phyloP scores from a whole-genome alignment of 768 basidiomycete species.

The Tylopilus balloui region DNA sequence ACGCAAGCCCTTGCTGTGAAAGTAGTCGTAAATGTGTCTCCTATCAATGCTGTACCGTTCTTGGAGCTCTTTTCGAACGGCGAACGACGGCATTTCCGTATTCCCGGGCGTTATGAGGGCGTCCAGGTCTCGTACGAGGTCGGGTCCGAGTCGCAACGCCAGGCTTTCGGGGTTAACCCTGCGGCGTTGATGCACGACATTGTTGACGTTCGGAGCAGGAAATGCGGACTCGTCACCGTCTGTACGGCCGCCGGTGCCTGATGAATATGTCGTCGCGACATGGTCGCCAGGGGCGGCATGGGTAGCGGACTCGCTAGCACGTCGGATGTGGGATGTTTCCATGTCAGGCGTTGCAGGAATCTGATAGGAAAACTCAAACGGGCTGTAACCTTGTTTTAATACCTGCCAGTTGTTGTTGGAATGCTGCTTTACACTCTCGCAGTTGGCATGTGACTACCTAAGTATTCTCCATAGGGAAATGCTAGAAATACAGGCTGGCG shows the following conservation, averaged over 20 bases:
- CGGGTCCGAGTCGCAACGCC: slow-evolving; percentile 60
- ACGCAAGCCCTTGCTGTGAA: slow-evolving; percentile 59
- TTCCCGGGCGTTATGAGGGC: slow-evolving; percentile 65
- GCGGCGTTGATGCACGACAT: slow-evolving; percentile 31
- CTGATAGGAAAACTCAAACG: slow-evolving; percentile 1
- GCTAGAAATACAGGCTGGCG: slow-evolving; percentile 80
- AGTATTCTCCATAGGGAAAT: background rate
- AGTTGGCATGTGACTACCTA: slow-evolving; percentile 10
- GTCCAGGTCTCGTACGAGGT: slow-evolving; percentile 68
- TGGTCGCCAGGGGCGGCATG: background rate
- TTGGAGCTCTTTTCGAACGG: slow-evolving; percentile 65
- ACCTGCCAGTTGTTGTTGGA: slow-evolving; percentile 13
- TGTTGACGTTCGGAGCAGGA: slow-evolving; percentile 1
- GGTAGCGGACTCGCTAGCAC: background rate
- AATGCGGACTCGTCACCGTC: slow-evolving; percentile 1
- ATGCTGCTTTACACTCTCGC: slow-evolving; percentile 20
- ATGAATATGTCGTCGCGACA: background rate
- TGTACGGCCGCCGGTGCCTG: slow-evolving; percentile 12
- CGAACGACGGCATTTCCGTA: slow-evolving; percentile 70
- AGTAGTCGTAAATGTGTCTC: slow-evolving; percentile 76
- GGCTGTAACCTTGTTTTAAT: slow-evolving; percentile 13
- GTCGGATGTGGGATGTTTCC: slow-evolving; percentile 3
- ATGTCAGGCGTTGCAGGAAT: slow-evolving; percentile 5
- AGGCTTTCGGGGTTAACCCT: slow-evolving; percentile 67
- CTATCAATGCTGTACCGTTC: slow-evolving; percentile 66